These are phyloP conservation scores for Dactylellina sp. DNA, from an alignment of 2,329 filamentous ascomycete species.

Conservation along the genomic window DNA sequence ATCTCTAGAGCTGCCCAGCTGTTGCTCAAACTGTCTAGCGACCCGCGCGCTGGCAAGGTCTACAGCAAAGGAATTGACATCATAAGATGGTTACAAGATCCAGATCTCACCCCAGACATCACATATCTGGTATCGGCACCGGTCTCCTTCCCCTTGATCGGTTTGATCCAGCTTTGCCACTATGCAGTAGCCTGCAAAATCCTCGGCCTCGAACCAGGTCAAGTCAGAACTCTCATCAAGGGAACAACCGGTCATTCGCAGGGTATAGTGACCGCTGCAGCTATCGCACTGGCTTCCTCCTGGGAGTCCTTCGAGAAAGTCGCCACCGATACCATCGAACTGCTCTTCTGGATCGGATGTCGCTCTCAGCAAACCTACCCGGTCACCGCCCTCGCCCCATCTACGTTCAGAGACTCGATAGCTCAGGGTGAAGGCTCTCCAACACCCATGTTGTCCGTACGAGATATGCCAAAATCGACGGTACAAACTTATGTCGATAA, in stretches of 20 bases:
- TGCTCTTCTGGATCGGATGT: conserved; percentile 98
- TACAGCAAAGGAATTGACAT: conserved; percentile 98
- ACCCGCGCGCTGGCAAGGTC: conserved; percentile 90
- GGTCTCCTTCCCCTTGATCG: conserved; percentile 95
- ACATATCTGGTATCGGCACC: conserved; percentile 95
- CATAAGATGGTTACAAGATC: conserved; percentile 89
- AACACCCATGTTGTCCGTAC: conserved; percentile 97
- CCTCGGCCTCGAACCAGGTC: conserved; percentile 87
- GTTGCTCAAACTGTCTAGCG: conserved; percentile 83
- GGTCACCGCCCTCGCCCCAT: conserved; percentile 89
- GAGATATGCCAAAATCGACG: conserved; percentile 85
- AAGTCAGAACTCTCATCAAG: conserved; percentile 83
- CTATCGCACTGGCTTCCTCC: conserved; percentile 86
- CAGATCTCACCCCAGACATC: conserved; percentile 88
- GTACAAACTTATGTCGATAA: conserved; percentile 97
- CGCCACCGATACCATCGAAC: conserved; percentile 82
- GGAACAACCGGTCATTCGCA: conserved; percentile 97
- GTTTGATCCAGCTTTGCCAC: conserved; percentile 93
- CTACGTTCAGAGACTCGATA: conserved; percentile 88
- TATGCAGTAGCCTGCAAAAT: conserved; percentile 95
- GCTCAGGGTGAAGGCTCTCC: conserved; percentile 95
- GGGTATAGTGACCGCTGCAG: conserved; percentile 91
- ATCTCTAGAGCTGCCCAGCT: conserved; percentile 84
- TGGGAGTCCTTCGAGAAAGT: conserved; percentile 92
- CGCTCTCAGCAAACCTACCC: conserved; percentile 98